Conservation (phyloP, 768 basidiomycete species). For the Suillus discolor region DNA sequence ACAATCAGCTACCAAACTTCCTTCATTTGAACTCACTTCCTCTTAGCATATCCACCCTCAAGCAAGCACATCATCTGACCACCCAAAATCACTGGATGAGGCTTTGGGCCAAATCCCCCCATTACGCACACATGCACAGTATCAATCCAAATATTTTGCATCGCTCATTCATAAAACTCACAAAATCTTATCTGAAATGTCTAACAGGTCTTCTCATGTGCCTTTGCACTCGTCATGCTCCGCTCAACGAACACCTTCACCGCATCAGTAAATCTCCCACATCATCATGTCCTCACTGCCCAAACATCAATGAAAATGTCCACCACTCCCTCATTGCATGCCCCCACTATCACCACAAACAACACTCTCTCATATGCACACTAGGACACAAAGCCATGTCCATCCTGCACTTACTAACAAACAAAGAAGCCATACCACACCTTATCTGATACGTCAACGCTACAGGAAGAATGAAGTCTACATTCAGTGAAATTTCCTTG, state of each 20-base stretch:
- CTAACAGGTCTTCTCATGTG: slow-evolving; percentile 31
- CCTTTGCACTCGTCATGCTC: slow-evolving; percentile 33
- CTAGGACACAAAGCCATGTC: background rate
- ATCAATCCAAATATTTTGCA: background rate
- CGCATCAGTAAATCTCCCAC: slow-evolving; percentile 23
- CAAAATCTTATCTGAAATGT: slow-evolving; percentile 10
- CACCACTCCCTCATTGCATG: slow-evolving; percentile 33
- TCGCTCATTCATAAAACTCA: background rate
- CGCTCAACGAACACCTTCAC: slow-evolving; percentile 34
- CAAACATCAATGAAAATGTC: slow-evolving; percentile 24
- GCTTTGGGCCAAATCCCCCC: slow-evolving; percentile 9
- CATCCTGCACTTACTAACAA: background rate
- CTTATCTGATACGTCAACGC: background rate
- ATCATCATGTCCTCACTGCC: slow-evolving; percentile 30
- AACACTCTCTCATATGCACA: background rate
- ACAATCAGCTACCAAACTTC: background rate
- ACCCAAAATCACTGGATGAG: background rate
- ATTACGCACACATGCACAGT: background rate
- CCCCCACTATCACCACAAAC: slow-evolving; percentile 17
- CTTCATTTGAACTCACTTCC: background rate
- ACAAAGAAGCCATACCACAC: background rate
- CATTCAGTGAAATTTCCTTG: background rate
- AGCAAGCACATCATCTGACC: background rate
- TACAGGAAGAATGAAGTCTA: background rate
- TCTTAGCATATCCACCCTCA: background rate